Conservation (phyloP, 1,139 yeast genomes). For the Saccharomyces uvarum region DNA sequence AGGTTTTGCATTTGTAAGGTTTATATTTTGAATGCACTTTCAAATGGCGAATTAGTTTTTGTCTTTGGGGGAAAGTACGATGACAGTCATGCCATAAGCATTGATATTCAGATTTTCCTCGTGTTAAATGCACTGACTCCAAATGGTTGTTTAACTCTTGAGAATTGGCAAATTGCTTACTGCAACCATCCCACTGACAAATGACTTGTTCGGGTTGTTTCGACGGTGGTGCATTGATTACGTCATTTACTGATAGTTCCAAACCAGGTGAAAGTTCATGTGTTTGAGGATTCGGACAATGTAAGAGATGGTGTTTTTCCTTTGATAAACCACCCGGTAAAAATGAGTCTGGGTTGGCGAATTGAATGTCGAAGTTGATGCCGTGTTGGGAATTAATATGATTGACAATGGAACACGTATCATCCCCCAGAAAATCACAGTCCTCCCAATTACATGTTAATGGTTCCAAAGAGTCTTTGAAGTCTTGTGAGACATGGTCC, state of each 20-base stretch:
- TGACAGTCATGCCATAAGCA: constrained; percentile 80
- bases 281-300: constrained; percentile 10
- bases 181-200: constrained; percentile 40
- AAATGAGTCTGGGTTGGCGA: constrained; percentile 10
- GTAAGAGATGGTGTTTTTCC: constrained; percentile 12
- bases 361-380: constrained; percentile 29
- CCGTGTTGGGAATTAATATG: constrained; percentile 56
- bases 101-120: constrained; percentile 59
- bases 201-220: constrained; percentile 2
- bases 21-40: constrained; percentile 81
- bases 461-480: constrained; percentile 3
- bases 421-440: constrained; percentile 51
- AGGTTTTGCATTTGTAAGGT: constrained; percentile 62
- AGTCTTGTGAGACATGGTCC: constrained; percentile 39
- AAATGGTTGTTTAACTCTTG: constrained; percentile 67
- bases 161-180: constrained; percentile 40
- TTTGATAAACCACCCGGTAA: constrained; percentile 10
- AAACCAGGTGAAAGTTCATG: neutral
- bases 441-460: constrained; percentile 63
- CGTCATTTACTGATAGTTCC: neutral
- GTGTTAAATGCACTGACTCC: constrained; percentile 57
- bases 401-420: constrained; percentile 45
- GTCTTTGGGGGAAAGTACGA: constrained; percentile 72
- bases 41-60: constrained; percentile 76
- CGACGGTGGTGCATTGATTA: neutral